Conservation (phyloP, 805 yeast species). For the Scheffersomyces ergatensis region DNA sequence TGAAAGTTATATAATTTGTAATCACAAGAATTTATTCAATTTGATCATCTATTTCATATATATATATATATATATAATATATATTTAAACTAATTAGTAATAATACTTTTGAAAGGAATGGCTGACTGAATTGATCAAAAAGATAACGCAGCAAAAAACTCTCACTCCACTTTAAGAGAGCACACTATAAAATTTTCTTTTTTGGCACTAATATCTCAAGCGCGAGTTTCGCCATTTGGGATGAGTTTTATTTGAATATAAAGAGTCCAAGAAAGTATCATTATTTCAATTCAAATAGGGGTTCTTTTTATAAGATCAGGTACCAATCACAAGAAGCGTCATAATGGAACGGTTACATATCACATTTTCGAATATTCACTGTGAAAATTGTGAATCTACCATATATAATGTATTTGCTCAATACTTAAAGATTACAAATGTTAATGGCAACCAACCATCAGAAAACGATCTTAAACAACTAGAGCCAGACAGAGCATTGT, state of each 20-base stretch:
- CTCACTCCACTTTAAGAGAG: neutral
- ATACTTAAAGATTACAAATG: constrained; percentile 5
- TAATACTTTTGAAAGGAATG: too few relatives aligned
- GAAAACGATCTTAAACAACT: neutral
- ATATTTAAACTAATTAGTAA: too few relatives aligned
- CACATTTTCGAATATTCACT: constrained; percentile 50
- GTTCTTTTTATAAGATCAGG: too few relatives aligned
- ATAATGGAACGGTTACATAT: constrained; percentile 20
- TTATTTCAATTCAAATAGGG: too few relatives aligned
- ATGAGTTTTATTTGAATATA: too few relatives aligned
- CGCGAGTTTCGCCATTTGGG: neutral
- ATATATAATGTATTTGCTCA: constrained; percentile 26
- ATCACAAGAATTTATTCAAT: too few relatives aligned
- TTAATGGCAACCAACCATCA: constrained; percentile 4
- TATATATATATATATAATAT: too few relatives aligned
- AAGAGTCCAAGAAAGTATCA: too few relatives aligned
- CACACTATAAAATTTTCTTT: neutral
- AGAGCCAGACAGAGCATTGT: constrained; percentile 8
- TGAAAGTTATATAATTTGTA: too few relatives aligned
- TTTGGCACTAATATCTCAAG: neutral
- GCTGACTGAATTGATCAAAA: too few relatives aligned
- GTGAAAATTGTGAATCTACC: constrained; percentile 47
- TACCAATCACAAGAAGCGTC: too few relatives aligned
- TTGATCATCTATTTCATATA: too few relatives aligned
- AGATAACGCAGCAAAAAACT: neutral